phyloP scores from a whole-genome alignment of 371 early-diverging fungal species.

The Mucor racemosus region DNA sequence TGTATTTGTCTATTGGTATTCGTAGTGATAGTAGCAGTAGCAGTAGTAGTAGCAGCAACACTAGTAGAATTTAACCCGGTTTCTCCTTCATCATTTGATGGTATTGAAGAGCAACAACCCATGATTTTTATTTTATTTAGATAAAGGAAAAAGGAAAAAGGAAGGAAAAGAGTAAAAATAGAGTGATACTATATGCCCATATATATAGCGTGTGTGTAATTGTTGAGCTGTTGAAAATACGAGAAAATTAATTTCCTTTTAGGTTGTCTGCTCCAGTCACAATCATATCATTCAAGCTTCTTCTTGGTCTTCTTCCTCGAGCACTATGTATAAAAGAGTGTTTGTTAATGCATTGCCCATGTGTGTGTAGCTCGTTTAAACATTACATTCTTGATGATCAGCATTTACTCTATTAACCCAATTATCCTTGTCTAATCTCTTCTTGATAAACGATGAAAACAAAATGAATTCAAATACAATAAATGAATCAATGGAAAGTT shows the following conservation, averaged over 20 bases:
- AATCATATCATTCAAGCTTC: background rate
- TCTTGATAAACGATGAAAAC: constrained; percentile 41
- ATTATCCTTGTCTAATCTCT: constrained; percentile 8
- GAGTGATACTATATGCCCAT: background rate
- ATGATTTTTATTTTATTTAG: constrained; percentile 1
- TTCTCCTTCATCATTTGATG: constrained; percentile 11
- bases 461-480: constrained; percentile 60
- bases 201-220: background rate
- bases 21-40: background rate
- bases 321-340: background rate
- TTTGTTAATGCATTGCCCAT: constrained; percentile 4
- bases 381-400: constrained; percentile 16
- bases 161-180: background rate
- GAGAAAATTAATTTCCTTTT: constrained; percentile 5
- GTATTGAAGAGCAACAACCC: constrained; percentile 28
- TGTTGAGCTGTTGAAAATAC: background rate
- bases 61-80: background rate
- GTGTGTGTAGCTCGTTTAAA: background rate
- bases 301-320: constrained; percentile 3
- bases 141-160: background rate
- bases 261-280: background rate
- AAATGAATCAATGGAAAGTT: constrained; percentile 61
- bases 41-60: background rate
- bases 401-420: constrained; percentile 10
- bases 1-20: background rate